Base-by-base conservation (phyloP, 306 rosid genomes). In the Luffa aegyptiaca region DNA sequence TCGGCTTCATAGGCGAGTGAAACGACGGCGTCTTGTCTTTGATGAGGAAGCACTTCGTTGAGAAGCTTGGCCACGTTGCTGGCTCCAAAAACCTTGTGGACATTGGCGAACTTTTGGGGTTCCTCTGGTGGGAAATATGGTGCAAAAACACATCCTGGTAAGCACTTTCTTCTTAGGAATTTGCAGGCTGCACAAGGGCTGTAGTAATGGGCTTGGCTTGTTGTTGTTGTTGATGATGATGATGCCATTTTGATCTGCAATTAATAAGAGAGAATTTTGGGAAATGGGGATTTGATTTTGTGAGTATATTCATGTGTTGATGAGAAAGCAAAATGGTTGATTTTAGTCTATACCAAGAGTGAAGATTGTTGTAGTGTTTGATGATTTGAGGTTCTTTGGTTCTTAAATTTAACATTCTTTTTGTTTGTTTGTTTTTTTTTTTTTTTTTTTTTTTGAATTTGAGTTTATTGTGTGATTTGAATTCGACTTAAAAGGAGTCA, bases 171-270 rank as follows among this genome's bases (percentile, higher is more conserved):
- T 83, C 98, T 81, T 82, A 95, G 78, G 85, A 95, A 95, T 82
- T 92, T 95, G 96, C 98, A 95, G 61, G 97, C 98, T 9, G 97
- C 98, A 61, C 98, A 92, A 1, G 97, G 98, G 5, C 93, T 89
- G 61, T 87, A 91, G 80, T 92, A 92, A 49, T 89, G 80, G 55
- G 14, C 31, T 26, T 26, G 31, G 31, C 31, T 26, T 26, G 31
- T 69, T 6, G 9, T 42, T 69, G 17, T 10, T 41, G 76, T 69
- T 69, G 9, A 9, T 69, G 74, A 89, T 42, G 92, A 88, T 41
- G 86, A 86, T 39, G 84, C 90, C 90, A 87, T 87, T 78, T 48
- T 14, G 16, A 66, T 66, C 74, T 66, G 33, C 74, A 66, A 26
- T 26, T 26, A 26, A 26, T 26, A 26, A 26, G 31, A 26, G 31